Evolutionary conservation across 2,329 filamentous ascomycete species (phyloP).

Genomic region (Penicillium brasilianum): DNA sequence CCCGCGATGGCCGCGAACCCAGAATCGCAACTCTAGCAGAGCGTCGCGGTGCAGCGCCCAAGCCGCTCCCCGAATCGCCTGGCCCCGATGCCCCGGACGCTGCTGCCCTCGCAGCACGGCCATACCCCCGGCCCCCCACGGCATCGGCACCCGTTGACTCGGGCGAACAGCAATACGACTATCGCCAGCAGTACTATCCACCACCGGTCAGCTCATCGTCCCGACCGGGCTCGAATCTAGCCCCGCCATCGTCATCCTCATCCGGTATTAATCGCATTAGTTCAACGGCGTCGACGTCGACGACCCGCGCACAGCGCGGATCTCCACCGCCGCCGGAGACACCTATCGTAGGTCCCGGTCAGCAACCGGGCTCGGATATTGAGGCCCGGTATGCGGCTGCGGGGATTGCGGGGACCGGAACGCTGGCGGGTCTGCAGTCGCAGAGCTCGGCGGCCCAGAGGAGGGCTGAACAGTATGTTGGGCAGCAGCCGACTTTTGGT

Average conservation of each 20-base stretch:
- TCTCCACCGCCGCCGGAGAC: conserved; percentile 96
- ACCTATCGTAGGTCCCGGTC: conserved; percentile 74
- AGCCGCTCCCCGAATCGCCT: conserved; percentile 80
- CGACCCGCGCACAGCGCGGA: conserved; percentile 86
- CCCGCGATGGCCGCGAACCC: conserved; percentile 57
- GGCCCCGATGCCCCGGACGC: conserved; percentile 76
- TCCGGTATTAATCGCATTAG: conserved; percentile 59
- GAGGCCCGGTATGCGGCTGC: conserved; percentile 90
- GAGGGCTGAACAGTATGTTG: conserved; percentile 76
- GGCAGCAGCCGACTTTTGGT: conserved; percentile 47
- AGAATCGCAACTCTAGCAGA: conserved; percentile 71
- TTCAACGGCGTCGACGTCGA: conserved; percentile 91
- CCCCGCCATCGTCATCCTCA: conserved; percentile 46
- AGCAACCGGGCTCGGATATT: conserved; percentile 77
- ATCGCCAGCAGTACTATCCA: conserved; percentile 68
- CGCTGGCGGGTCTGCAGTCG: conserved; percentile 73
- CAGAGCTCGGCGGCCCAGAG: conserved; percentile 83
- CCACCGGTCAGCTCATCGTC: conserved; percentile 50
- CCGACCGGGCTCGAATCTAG: conserved; percentile 43
- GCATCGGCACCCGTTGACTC: conserved; percentile 43
- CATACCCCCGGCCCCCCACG: conserved; percentile 46
- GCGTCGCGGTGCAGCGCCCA: conserved; percentile 74
- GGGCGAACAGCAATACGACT: conserved; percentile 53
- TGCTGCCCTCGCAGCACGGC: conserved; percentile 78
- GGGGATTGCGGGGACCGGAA: conserved; percentile 84